A percentile compares a stretch with the other conserved stretches of the same genome.
phyloP scores from a whole-genome alignment of 257 asterid genomes.

The Asclepias syriaca region DNA sequence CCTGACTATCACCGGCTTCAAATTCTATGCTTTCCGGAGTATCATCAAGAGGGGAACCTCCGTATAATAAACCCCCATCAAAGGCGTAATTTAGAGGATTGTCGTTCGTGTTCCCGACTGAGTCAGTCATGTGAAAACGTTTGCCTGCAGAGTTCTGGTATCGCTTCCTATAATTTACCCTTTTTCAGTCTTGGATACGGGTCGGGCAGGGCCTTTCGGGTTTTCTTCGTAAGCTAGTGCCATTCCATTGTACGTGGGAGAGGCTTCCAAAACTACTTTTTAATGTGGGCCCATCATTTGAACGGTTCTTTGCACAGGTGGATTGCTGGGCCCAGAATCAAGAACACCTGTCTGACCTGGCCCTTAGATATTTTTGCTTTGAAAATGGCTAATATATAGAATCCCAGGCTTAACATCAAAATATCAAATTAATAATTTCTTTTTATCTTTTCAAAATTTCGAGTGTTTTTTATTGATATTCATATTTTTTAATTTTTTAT shows the following conservation, averaged over 20 bases:
- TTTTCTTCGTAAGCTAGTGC: not conserved
- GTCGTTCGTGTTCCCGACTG: constrained; percentile 1
- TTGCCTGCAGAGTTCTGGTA: too few relatives aligned
- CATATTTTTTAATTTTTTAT: too few relatives aligned
- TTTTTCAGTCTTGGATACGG: not conserved
- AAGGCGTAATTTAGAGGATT: constrained; percentile 1
- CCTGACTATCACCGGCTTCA: not conserved
- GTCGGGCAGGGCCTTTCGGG: not conserved
- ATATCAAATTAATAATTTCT: too few relatives aligned
- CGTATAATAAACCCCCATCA: not conserved
- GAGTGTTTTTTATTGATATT: too few relatives aligned
- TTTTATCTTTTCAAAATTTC: too few relatives aligned
- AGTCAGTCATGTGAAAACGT: constrained; percentile 1
- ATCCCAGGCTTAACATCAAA: too few relatives aligned
- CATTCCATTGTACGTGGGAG: not conserved
- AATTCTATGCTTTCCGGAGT: constrained; percentile 12
- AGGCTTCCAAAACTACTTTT: not conserved
- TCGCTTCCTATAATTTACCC: not conserved
- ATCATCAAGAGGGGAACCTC: constrained; percentile 16
- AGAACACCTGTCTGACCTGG: not conserved
- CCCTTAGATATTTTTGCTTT: not conserved
- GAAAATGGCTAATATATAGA: too few relatives aligned
- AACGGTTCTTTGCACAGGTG: not conserved
- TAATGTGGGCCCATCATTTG: not conserved
- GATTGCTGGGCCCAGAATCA: not conserved